phyloP scores from a whole-genome alignment of 345 rosid species.

The Eucalyptus marginata region DNA sequence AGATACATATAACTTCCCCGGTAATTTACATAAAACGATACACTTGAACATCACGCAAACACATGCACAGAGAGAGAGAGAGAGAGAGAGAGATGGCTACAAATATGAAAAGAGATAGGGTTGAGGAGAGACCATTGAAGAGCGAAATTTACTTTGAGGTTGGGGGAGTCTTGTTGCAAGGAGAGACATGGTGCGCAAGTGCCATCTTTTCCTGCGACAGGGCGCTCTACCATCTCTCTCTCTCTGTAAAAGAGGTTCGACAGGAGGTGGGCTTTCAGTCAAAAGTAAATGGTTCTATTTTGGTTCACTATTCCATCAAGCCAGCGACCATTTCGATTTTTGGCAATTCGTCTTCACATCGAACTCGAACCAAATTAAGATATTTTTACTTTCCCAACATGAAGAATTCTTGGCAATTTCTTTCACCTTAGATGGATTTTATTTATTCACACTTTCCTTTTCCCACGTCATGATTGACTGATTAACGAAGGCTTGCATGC shows the following conservation, averaged over 20 bases:
- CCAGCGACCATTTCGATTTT: neutral
- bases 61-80: neutral
- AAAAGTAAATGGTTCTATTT: no score
- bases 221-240: neutral
- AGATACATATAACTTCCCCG: neutral
- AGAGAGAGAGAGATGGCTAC: neutral
- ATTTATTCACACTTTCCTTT: neutral
- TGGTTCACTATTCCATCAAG: neutral
- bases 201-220: neutral
- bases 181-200: neutral
- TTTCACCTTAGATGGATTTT: neutral
- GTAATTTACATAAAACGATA: neutral
- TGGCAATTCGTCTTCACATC: neutral
- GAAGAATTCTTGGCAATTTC: neutral
- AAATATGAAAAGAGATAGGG: neutral
- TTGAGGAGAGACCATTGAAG: neutral
- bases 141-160: neutral
- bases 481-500: neutral
- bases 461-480: neutral
- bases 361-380: neutral
- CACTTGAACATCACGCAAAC: neutral
- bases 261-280: no score
- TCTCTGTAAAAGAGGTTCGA: no score
- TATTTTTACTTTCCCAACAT: neutral
- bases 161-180: neutral